Conservation (phyloP, 345 rosid species). For the Turnera subulata region DNA sequence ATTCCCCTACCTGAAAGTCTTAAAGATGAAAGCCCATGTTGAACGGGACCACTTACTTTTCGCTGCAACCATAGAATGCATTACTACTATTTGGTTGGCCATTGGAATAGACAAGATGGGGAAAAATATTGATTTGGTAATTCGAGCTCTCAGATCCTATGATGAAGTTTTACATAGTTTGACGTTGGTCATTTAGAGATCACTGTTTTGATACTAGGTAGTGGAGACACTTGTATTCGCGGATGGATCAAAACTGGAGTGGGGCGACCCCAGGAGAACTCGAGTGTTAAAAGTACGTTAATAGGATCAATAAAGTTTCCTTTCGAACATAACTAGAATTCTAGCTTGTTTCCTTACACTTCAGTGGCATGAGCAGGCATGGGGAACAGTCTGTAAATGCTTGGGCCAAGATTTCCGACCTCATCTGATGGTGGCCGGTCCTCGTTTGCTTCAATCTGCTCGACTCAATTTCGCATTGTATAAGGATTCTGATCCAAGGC, state of each 20-base stretch:
- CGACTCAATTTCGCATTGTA: neutral
- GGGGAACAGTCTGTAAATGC: constrained; percentile 17
- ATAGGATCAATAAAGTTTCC: neutral
- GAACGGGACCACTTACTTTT: neutral
- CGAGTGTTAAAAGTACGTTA: constrained; percentile 11
- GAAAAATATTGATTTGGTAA: constrained; percentile 6
- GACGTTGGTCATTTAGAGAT: neutral
- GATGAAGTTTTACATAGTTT: neutral
- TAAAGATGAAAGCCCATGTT: constrained; percentile 19
- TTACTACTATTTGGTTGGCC: constrained; percentile 9
- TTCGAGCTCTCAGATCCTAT: neutral
- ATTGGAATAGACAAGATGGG: constrained; percentile 11
- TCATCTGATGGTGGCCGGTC: constrained; percentile 6
- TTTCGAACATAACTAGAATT: neutral
- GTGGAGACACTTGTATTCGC: constrained; percentile 3
- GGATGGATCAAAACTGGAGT: neutral
- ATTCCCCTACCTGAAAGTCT: constrained; percentile 29
- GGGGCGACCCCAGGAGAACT: constrained; percentile 5
- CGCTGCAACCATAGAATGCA: constrained; percentile 2
- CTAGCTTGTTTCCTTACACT: neutral
- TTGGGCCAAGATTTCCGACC: constrained; percentile 11
- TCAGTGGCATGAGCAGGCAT: constrained; percentile 7
- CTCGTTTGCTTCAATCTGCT: constrained; percentile 14
- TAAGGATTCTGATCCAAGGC: neutral
- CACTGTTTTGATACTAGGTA: neutral